phyloP scores from a whole-genome alignment of 495 filamentous ascomycete genomes.

The Terfezia claveryi region DNA sequence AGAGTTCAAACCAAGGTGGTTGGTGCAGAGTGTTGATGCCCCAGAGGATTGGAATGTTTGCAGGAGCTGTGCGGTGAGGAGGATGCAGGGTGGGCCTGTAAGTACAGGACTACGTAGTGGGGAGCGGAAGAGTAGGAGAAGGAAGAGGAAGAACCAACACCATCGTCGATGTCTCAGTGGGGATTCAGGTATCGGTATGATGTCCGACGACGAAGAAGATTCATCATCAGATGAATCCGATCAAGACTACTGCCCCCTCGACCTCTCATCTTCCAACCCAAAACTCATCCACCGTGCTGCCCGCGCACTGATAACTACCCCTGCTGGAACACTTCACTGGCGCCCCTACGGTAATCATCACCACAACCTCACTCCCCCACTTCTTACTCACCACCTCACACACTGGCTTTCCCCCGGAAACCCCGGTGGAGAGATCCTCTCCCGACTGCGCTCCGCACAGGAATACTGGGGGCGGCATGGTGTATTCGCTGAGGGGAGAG shows the following conservation, averaged over 20 bases:
- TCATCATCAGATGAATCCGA: background rate
- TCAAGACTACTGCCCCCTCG: background rate
- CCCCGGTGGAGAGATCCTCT: no score
- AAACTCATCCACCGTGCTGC: background rate
- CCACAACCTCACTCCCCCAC: background rate
- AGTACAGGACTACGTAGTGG: constrained; percentile 32
- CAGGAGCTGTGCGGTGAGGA: constrained; percentile 57
- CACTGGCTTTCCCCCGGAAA: no score
- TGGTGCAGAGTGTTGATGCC: constrained; percentile 60
- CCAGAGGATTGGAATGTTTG: constrained; percentile 47
- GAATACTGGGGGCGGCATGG: no score
- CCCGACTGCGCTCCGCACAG: no score
- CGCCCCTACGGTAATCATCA: no score
- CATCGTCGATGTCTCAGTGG: constrained; percentile 15
- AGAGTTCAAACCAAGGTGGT: constrained; percentile 93
- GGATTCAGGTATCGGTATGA: constrained; percentile 15
- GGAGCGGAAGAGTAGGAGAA: constrained; percentile 6
- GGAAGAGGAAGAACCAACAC: constrained; percentile 13
- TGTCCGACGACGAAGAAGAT: constrained; percentile 9
- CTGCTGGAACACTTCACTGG: no score
- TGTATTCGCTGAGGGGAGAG: no score
- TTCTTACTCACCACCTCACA: no score
- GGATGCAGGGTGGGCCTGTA: constrained; percentile 9
- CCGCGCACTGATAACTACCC: background rate
- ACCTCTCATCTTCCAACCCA: no score